A percentile compares a stretch with the other conserved stretches of the same genome.
phyloP scores from a whole-genome alignment of 345 rosid genomes.

The Euphorbia tirucalli region DNA sequence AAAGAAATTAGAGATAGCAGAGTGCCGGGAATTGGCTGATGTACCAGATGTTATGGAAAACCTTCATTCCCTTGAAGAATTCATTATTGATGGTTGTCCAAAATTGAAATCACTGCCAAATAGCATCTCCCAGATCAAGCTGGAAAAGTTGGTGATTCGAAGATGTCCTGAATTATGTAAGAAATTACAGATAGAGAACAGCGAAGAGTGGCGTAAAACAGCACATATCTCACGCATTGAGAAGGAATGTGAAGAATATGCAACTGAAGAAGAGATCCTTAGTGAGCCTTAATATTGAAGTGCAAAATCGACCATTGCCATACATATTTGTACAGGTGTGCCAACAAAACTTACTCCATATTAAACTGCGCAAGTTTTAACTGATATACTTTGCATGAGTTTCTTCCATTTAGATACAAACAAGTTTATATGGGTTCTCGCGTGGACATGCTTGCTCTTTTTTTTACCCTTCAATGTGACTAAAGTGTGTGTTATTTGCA shows the following conservation, averaged over 20 bases:
- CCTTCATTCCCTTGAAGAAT: constrained; percentile 17
- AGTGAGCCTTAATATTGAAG: not conserved
- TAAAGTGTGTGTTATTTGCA: too few relatives aligned
- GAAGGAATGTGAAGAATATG: not conserved
- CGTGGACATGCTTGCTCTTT: too few relatives aligned
- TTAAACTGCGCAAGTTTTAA: too few relatives aligned
- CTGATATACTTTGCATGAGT: too few relatives aligned
- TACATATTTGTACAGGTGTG: not conserved
- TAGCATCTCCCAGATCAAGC: not conserved
- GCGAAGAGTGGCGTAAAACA: constrained; percentile 8
- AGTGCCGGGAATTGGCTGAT: constrained; percentile 7
- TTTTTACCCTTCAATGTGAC: too few relatives aligned
- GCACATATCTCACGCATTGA: constrained; percentile 10
- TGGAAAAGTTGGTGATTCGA: constrained; percentile 4
- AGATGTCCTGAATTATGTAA: constrained; percentile 4
- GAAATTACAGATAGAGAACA: not conserved
- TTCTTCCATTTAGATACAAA: too few relatives aligned
- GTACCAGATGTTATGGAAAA: constrained; percentile 6
- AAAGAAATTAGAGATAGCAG: constrained; percentile 19
- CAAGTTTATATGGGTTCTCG: too few relatives aligned
- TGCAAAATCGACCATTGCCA: not conserved
- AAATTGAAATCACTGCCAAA: constrained; percentile 10
- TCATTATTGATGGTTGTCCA: constrained; percentile 19
- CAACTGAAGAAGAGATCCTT: not conserved
- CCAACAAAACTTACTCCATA: too few relatives aligned